Base-by-base conservation (phyloP, 495 filamentous ascomycete genomes). In the Thermothielavioides terrestris region DNA sequence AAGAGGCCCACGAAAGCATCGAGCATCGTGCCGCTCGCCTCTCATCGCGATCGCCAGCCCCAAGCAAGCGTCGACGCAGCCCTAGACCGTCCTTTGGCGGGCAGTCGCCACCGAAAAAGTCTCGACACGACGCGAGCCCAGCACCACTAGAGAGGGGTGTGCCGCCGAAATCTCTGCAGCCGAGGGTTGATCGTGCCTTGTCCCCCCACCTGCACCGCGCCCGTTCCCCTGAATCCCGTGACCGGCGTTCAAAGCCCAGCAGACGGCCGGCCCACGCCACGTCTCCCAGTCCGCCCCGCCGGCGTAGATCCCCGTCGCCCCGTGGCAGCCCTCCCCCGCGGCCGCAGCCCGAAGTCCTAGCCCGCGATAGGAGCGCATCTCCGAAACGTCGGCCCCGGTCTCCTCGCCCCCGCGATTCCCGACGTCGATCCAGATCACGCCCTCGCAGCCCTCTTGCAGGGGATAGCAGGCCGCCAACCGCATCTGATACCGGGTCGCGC, bases 51-150 rank as follows among this genome's bases (percentile, higher is more conserved):
- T 64, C 65, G 14, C 65, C 69, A 8, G 57, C 50, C 26, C 60
- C 66, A 43, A 52, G 49, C 42, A 71, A 71, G 59, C 68, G 71
- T 26, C 66, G 57, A 20, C 68, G 68, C 22, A 70, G 60, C 54
- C 63, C 58, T 15, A 68, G 61, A 42, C 59, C 63, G 15, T 62
- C 67, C 4, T 50, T 56, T 37, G 42, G 44, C 42, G 57, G 54
- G 18, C 22, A 43, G 23, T 54, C 56, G 36, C 62, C 62, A 25
- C 54, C 62, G 9, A 72, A 68, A 46, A 67, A 65, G 50, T 58
- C 68, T 28, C 68, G 66, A 31, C 56, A 58, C 42, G 62, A 52
- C 34, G 51, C 43, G 21, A 67, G 66, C 40, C 66, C 66, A 32
- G 31, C 53, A 40, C 52, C 64, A 23, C 20, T 40, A 50, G 63